These are phyloP conservation scores for Cymbopogon citratus DNA, from an alignment of 176 grass and related monocot species.

Conservation along the genomic window DNA sequence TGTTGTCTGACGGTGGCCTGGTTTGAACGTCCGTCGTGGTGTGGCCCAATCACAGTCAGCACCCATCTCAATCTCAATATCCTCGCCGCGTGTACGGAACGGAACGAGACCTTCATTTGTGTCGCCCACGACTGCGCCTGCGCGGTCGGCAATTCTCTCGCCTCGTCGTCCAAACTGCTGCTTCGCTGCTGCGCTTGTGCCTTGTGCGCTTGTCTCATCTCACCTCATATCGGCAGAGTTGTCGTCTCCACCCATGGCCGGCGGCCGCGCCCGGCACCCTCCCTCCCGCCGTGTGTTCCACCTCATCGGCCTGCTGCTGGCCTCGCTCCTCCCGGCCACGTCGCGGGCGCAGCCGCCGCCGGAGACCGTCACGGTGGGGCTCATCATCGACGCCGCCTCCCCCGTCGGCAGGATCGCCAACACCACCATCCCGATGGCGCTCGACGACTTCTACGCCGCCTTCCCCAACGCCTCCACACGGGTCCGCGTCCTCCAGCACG, in stretches of 20 bases:
- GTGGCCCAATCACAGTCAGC: not conserved
- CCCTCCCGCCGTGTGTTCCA: not conserved
- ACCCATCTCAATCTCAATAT: not conserved
- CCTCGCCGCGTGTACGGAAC: too few relatives aligned
- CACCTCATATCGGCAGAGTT: not conserved
- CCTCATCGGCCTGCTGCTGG: not conserved
- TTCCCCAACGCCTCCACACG: constrained; percentile 26
- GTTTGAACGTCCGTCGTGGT: not conserved
- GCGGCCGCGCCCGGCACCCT: not conserved
- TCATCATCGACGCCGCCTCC: constrained; percentile 49
- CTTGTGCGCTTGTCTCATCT: not conserved
- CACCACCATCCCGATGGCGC: constrained; percentile 51
- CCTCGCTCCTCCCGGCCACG: not conserved
- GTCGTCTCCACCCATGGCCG: constrained; percentile 21
- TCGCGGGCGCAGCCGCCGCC: not conserved
- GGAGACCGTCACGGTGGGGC: constrained; percentile 37
- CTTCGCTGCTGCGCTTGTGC: not conserved
- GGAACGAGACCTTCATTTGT: not conserved
- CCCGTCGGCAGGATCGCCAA: constrained; percentile 36
- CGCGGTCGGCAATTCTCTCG: not conserved
- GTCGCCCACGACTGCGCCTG: not conserved
- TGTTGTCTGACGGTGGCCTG: not conserved
- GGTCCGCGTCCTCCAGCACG: constrained; percentile 16
- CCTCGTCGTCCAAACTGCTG: not conserved
- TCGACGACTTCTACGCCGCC: constrained; percentile 55